These are phyloP conservation scores for Diplodia mutila DNA, from an alignment of 2,329 filamentous ascomycete genomes.

Conservation along the genomic window DNA sequence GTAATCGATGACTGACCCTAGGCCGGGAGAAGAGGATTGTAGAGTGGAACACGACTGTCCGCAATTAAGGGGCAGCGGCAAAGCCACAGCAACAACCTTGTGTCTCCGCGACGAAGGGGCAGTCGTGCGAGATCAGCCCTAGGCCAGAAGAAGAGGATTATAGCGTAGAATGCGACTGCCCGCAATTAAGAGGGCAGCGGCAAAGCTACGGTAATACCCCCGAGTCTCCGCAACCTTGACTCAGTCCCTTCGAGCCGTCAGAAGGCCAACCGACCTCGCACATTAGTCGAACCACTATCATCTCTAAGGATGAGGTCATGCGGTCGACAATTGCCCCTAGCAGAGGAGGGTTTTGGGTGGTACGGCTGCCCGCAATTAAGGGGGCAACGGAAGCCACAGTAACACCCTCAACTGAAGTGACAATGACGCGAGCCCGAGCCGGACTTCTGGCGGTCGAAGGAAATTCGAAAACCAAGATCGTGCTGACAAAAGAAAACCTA, in stretches of 20 bases:
- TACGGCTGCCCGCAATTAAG: background rate
- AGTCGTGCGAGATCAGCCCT: no score
- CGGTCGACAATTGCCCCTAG: background rate
- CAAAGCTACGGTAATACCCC: no score
- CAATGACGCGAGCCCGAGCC: background rate
- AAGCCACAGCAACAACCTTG: no score
- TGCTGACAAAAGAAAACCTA: background rate
- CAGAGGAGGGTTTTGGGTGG: background rate
- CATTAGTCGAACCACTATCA: background rate
- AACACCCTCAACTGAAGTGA: background rate
- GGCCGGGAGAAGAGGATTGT: no score
- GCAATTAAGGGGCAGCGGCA: no score
- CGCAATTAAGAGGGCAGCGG: no score
- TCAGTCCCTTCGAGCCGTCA: background rate
- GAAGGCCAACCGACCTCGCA: background rate
- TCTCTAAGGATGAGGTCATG: background rate
- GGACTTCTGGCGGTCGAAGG: background rate
- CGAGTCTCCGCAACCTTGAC: no score
- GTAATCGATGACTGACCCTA: no score
- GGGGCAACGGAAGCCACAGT: constrained; percentile 5
- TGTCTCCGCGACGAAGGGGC: no score
- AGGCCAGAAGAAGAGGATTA: no score
- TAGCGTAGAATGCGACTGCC: no score
- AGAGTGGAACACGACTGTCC: no score
- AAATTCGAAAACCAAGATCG: background rate